Base-by-base conservation (phyloP, 495 filamentous ascomycete genomes). In the Podospora fimiseda region DNA sequence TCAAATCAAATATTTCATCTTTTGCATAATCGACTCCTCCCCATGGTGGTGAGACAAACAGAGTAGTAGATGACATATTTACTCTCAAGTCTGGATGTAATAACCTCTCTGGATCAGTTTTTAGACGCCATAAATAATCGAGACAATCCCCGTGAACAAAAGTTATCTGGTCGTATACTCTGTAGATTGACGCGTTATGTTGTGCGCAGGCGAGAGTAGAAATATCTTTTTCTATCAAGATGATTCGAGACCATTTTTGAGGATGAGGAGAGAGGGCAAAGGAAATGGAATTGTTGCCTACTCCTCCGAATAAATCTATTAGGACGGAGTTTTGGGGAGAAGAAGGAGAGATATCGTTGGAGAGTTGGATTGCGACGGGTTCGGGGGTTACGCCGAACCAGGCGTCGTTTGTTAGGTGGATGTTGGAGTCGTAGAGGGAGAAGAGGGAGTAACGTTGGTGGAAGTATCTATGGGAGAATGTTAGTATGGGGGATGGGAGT, bases 311-410 rank as follows among this genome's bases (percentile, higher is more conserved):
- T 15, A 85, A 79, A 65, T 98, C 93, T 40, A 98, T 80, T 24
- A 97, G 53, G 36, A 56, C 44, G 36, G 63, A 57, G 50, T 63
- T 43, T 50, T 58, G 47, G 56, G 72, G 61, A 16, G 69, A 62
- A 21, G 72, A 61, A 16, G 69, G 62, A 21, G 78, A 69, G 0
- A 96, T 65, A 60, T 97, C 85, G 18, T 77, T 57, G n/a, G 90
- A 89, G 53, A 96, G 88, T 68, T 85, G 80, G 49, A 89, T 93
- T 24, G 93, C 93, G 19, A 97, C 80, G 9, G 83, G 86, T 67
- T 97, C 93, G 11, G 93, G 90, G 1, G 93, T 97, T 8, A 97
- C 88, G 42, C 90, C 94, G 69, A 90, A 98, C 93, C 93, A 98
- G 22, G 89, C 86, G 71, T 88, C 82, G 61, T 90, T 82, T 0